Evolutionary conservation across 176 grass and related monocot species (phyloP), one percentile per base, ranked within the genome.

Genomic region (sorghum (Sorghum bicolor)): DNA sequence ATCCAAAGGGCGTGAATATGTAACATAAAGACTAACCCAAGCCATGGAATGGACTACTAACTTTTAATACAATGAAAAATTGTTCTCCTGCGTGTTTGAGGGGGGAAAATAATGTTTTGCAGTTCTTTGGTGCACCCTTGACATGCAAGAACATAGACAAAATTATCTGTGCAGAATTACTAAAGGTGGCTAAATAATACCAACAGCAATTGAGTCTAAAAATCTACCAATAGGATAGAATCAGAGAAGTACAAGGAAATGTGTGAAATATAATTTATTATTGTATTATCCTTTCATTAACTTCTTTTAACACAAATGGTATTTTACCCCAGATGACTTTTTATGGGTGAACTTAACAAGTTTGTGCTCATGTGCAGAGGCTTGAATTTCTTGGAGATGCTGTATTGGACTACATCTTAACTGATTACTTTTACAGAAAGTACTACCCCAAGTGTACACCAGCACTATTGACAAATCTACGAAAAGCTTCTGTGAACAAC

Each of bases 371-470:
- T 69, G 12, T 86, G 74, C 87, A 97, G 94, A 85, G 89, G 79
- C 89, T 97, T 78, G 94, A 97, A 82, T 94, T 94, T 86, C 87
- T 97, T 3, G 91, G 91, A 33, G 89, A 97, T 79, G 89, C 94
- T 26, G 67, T 93, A 68, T 86, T 97, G 53, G 91, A 97, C 75
- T 71, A 93, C 63, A 86, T 90, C 32, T 57, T 94, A 78, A 94
- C 94, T 67, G 12, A 84, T 39, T 77, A 97, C 80, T 86, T 86
- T 33, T 97, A 86, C 70, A 52, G 48, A 45, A 58, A 47, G 1
- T 73, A 92, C 74, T 97, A 97, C 77, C 85, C 87, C 77, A 61
- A 70, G 76, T 77, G 90, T 79, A 94, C 91, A 57, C 94, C 94
- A 83, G 87, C 30, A 68, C 79, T 97, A 53, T 83, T 97, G 85